phyloP scores from a whole-genome alignment of 2,329 filamentous ascomycete genomes.

The Alternaria hordeiaustralica region DNA sequence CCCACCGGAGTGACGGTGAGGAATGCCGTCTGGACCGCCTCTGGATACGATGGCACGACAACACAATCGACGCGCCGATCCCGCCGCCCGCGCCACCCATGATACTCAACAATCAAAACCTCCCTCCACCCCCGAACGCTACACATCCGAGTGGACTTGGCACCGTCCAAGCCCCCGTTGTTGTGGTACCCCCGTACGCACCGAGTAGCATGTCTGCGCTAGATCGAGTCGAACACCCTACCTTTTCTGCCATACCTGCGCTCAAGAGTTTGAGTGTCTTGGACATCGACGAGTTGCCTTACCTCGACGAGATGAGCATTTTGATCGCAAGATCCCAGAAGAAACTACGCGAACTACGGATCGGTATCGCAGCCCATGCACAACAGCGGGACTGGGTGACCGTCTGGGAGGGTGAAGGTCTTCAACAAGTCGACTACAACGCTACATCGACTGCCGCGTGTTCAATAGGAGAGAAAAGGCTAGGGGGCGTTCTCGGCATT shows the following conservation, averaged over 20 bases:
- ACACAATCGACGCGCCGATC: conserved; percentile 56
- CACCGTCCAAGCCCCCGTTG: conserved; percentile 40
- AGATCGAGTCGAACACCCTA: conserved; percentile 75
- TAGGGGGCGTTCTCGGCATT: conserved; percentile 73
- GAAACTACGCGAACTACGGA: conserved; percentile 71
- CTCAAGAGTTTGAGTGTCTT: conserved; percentile 77
- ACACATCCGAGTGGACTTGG: conserved; percentile 45
- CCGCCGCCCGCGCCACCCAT: conserved; percentile 47
- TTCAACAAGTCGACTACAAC: conserved; percentile 69
- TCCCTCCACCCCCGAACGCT: conserved; percentile 48
- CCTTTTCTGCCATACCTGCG: conserved; percentile 77
- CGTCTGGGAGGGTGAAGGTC: conserved; percentile 67
- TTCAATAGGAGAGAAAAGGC: conserved; percentile 65
- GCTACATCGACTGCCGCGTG: conserved; percentile 60
- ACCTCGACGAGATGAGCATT: conserved; percentile 81
- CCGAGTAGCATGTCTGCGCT: conserved; percentile 40
- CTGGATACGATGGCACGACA: conserved; percentile 86
- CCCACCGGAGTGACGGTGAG: conserved; percentile 64
- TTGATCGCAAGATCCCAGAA: conserved; percentile 74
- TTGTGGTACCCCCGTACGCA: conserved; percentile 39
- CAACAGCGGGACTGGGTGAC: conserved; percentile 63
- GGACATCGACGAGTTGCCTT: conserved; percentile 82
- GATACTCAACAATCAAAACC: conserved; percentile 47
- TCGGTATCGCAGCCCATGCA: conserved; percentile 70
- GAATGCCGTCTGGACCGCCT: conserved; percentile 74